These are phyloP conservation scores for Epichloe typhina DNA, from an alignment of 2,329 filamentous ascomycete genomes.

Conservation along the genomic window DNA sequence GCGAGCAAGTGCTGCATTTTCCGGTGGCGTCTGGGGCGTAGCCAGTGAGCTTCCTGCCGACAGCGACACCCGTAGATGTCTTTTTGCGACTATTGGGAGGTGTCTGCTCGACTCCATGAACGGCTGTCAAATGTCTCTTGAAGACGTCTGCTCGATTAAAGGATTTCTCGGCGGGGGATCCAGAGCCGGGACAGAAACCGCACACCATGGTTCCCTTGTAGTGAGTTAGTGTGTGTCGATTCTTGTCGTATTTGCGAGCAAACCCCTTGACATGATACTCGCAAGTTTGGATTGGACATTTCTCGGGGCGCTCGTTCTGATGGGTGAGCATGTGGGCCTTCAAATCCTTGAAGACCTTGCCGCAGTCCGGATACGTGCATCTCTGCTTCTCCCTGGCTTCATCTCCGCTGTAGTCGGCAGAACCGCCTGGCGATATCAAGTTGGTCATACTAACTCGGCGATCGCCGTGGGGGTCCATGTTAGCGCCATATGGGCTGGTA, in stretches of 20 bases:
- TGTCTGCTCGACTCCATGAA: conserved; percentile 86
- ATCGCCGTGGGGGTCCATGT: conserved; percentile 30
- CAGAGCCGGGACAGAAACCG: conserved; percentile 82
- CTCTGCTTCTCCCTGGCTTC: conserved; percentile 56
- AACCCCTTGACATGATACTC: conserved; percentile 90
- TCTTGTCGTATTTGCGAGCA: conserved; percentile 92
- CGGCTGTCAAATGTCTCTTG: conserved; percentile 82
- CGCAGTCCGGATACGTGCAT: conserved; percentile 75
- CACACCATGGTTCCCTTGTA: conserved; percentile 98
- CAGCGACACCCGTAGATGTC: conserved; percentile 25
- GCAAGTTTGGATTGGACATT: conserved; percentile 84
- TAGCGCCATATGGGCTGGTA: conserved; percentile 41
- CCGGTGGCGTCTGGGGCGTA: conserved; percentile 72
- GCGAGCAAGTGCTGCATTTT: conserved; percentile 89
- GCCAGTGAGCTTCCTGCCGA: conserved; percentile 52
- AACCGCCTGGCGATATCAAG: conserved; percentile 48
- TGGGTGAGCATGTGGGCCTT: conserved; percentile 94
- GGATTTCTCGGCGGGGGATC: conserved; percentile 81
- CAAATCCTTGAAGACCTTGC: conserved; percentile 77
- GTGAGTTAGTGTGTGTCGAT: conserved; percentile 83
- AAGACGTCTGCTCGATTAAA: conserved; percentile 95
- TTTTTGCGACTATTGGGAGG: conserved; percentile 84
- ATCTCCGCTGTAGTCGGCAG: conserved; percentile 46
- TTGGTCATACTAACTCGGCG: conserved; percentile 57
- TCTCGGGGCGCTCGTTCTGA: conserved; percentile 79